Base-by-base conservation (phyloP, 768 basidiomycete genomes). In the Lentinula edodes region DNA sequence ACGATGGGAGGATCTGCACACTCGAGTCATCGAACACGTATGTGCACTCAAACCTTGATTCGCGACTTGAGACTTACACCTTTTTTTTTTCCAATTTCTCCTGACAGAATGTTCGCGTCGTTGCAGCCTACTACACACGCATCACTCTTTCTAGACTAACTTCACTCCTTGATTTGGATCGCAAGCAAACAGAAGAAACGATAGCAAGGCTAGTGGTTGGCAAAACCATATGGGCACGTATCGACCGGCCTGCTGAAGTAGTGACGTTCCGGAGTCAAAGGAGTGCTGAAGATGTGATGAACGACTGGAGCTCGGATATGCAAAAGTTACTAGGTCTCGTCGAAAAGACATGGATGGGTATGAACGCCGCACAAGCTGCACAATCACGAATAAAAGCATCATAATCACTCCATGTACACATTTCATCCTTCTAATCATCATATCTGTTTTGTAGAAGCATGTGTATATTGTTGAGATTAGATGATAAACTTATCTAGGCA, bases 321-420 rank as follows among this genome's bases (percentile, higher is more conserved):
- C 91, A 89, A 68, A 94, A 90, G 75, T 76, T 99, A 69, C 80
- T 99, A 63, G 84, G 90, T 16, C 75, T 97, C 45, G 91, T 95
- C 13, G 97, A 99, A 78, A 98, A 98, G 84, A 94, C 93, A n/a
- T 97, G 95, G 92, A 94, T 94, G 92, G 90, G 89, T 41, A 88
- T 94, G 83, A 93, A 93, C 66, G 91, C 92, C 38, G 91, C 92
- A 10, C 84, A 91, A 71, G 91, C 92, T 52, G 91, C 91, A 20
- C 89, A 91, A 66, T 85, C 89, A 54, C 80, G 86, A 62, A 65
- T 78, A 63, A 81, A 80, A 64, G 68, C 75, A 58, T 75, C 58
- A 32, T 45, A 42, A 43, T 56, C 15, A 6, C 9, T 28, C 51
- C 51, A 34, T 32, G 51, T 36, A 52, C 35, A 45, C 43, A 18